Evolutionary conservation across 208 protist genomes (phyloP).

Genomic region (Herpetomonas samuelpessoai): DNA sequence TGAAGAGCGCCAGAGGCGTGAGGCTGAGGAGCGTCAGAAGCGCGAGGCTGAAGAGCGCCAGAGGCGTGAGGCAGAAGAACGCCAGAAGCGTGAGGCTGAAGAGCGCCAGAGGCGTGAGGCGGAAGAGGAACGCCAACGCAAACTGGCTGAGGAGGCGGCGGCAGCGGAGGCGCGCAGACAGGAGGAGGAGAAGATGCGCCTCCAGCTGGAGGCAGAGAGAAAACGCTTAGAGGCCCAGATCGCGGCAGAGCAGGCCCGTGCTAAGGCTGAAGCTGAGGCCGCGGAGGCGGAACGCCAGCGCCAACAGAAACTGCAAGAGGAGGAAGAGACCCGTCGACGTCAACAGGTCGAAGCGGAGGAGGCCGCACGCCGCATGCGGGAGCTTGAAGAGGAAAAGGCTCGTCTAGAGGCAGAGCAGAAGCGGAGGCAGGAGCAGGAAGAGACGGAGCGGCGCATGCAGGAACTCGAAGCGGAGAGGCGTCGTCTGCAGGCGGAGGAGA

Average conservation of each 20-base stretch:
- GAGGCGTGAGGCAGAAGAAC: background rate
- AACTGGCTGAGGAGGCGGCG: slow-evolving; percentile 2
- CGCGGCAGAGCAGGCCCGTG: slow-evolving; percentile 1
- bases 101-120: background rate
- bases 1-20: background rate
- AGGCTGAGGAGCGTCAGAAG: slow-evolving; percentile 1
- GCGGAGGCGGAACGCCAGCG: slow-evolving; percentile 5
- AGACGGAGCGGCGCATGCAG: background rate
- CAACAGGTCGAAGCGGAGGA: slow-evolving; percentile 1
- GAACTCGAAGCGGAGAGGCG: slow-evolving; percentile 8
- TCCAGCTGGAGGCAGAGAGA: slow-evolving; percentile 1
- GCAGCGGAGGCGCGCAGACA: background rate
- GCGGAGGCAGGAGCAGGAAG: background rate
- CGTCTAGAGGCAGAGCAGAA: slow-evolving; percentile 1
- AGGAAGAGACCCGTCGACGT: no score
- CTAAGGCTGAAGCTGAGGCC: background rate
- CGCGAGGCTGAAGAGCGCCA: background rate
- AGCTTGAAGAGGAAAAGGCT: background rate
- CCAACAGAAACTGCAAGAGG: slow-evolving; percentile 3
- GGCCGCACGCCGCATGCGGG: background rate
- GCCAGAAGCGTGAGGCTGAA: background rate
- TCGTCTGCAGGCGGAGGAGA: slow-evolving; percentile 12
- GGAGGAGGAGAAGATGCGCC: background rate
- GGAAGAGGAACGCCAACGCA: slow-evolving; percentile 4
- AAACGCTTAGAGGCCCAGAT: slow-evolving; percentile 9